A percentile compares a stretch with the other conserved stretches of the same genome.
phyloP scores from a whole-genome alignment of 2,329 filamentous ascomycete genomes.

The Periconia macrospinosa region DNA sequence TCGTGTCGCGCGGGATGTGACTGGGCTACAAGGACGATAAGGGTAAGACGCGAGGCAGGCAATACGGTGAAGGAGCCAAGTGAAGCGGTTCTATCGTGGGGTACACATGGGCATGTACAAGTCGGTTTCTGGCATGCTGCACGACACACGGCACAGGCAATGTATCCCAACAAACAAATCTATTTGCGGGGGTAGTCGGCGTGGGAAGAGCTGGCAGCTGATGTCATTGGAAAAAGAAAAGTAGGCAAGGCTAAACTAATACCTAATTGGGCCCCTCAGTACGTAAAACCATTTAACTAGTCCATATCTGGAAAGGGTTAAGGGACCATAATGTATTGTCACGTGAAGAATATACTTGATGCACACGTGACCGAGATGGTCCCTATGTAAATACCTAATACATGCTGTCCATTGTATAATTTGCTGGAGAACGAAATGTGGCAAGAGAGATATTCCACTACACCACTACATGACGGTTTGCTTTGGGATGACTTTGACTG shows the following conservation, averaged over 20 bases:
- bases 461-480: too few relatives aligned
- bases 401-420: too few relatives aligned
- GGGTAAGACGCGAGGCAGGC: not conserved
- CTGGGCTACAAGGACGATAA: not conserved
- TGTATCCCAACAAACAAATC: not conserved
- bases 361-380: too few relatives aligned
- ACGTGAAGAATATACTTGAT: not conserved
- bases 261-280: not conserved
- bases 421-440: too few relatives aligned
- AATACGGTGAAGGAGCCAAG: not conserved
- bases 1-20: not conserved
- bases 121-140: not conserved
- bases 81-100: not conserved
- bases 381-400: too few relatives aligned
- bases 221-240: constrained; percentile 2
- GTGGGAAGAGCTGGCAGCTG: constrained; percentile 2
- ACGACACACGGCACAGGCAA: not conserved
- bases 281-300: not conserved
- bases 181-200: not conserved
- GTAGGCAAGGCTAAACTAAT: not conserved
- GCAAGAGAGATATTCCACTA: too few relatives aligned
- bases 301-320: too few relatives aligned
- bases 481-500: too few relatives aligned
- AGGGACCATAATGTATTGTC: not conserved
- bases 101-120: not conserved